Base-by-base conservation (phyloP, 2,329 filamentous ascomycete genomes). In the Pestalotiopsis fici region DNA sequence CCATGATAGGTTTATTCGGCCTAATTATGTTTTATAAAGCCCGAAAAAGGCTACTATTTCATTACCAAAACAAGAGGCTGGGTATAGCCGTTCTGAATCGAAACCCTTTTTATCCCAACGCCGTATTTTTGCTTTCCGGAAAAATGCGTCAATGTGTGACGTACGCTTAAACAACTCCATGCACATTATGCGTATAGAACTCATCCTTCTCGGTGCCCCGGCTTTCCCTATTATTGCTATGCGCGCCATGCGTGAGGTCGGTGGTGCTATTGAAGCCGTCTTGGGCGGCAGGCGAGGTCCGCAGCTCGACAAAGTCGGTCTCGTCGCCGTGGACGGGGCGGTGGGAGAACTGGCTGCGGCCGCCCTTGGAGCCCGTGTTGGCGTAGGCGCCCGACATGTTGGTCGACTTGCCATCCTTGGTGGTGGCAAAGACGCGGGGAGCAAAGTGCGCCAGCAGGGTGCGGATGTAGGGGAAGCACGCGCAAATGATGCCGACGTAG, bases 381-480 rank as follows among this genome's bases (percentile, higher is more conserved):
- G 37, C 35, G 60, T 63, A 63, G 21, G 12, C 60, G 35, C 35
- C 60, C 60, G 60, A 63, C 27, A 57, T 31, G 23, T 21, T 39
- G 31, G 25, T 69, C 12, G 72, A 73, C 23, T 66, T 65, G 21
- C 59, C 50, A 15, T 65, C 68, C 39, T 71, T 69, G 4, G 72
- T 74, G 12, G 71, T 71, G n/a, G 73, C 70, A 60, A 76, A 76
- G 9, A 75, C 25, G 47, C 71, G 74, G 1, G 76, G 76, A 35
- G 73, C 70, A 27, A 72, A 28, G 2, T 71, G 66, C 47, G 72
- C 72, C 31, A 77, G 69, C 18, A 78, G 73, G 0, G 74, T 74
- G 43, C 76, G 73, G 5, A 75, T 69, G 23, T 76, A 72, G 12
- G 76, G 77, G 72, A 78, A 72, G 67, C 76, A 77, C 2, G 74